Evolutionary conservation across 2,329 filamentous ascomycete species (phyloP).

Genomic region (Ophiosphaerella korrae): DNA sequence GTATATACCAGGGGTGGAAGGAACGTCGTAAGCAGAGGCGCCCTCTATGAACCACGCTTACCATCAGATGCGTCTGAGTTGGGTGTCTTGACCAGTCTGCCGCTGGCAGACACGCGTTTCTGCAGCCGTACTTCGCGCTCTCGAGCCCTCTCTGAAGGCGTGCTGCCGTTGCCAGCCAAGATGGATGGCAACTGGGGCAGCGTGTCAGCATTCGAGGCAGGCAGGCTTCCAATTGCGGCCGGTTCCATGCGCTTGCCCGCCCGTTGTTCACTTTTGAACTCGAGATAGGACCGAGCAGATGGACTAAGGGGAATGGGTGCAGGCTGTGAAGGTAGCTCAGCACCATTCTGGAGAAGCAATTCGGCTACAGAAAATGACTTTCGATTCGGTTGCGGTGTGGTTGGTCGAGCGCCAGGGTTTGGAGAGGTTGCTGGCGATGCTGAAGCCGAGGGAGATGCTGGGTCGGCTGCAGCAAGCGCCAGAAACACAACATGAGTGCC

Average conservation of each 20-base stretch:
- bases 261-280: slow-evolving; percentile 68
- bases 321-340: slow-evolving; percentile 75
- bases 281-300: slow-evolving; percentile 81
- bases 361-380: slow-evolving; percentile 86
- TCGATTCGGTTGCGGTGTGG: slow-evolving; percentile 48
- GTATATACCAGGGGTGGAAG: slow-evolving; percentile 37
- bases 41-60: slow-evolving; percentile 41
- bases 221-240: slow-evolving; percentile 56
- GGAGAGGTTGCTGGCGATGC: slow-evolving; percentile 52
- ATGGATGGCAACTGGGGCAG: slow-evolving; percentile 66
- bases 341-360: slow-evolving; percentile 89
- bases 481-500: slow-evolving; percentile 89
- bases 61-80: slow-evolving; percentile 37
- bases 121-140: slow-evolving; percentile 46
- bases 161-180: slow-evolving; percentile 47
- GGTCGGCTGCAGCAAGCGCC: slow-evolving; percentile 89
- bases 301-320: slow-evolving; percentile 84
- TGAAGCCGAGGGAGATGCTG: slow-evolving; percentile 70
- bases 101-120: slow-evolving; percentile 48
- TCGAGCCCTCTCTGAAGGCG: slow-evolving; percentile 44
- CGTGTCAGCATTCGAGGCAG: slow-evolving; percentile 59
- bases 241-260: slow-evolving; percentile 46
- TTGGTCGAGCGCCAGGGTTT: slow-evolving; percentile 47
- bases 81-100: slow-evolving; percentile 47
- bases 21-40: slow-evolving; percentile 35